Percentiles rank a stretch among this genome's conserved stretches.
Conservation (phyloP, 1,284 basidiomycete genomes). For the Sanguinoderma infundibulare region DNA sequence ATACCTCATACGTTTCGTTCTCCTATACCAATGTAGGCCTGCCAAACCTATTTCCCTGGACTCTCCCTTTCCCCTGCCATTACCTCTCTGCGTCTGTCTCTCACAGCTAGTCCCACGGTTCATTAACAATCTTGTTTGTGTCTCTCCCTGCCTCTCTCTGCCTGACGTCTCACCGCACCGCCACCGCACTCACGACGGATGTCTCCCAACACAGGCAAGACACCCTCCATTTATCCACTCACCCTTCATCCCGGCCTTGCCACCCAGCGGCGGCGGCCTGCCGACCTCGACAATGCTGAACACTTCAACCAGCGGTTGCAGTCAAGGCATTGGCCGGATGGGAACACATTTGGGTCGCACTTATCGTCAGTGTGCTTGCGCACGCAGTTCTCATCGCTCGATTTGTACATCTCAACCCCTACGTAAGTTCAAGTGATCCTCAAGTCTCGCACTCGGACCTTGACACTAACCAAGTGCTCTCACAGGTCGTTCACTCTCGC, state of each 20-base stretch:
- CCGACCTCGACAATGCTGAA: conserved; percentile 78
- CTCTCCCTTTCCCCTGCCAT: too few relatives aligned
- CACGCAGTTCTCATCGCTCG: conserved; percentile 53
- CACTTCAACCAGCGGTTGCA: conserved; percentile 68
- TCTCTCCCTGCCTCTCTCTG: too few relatives aligned
- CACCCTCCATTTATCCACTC: conserved; percentile 82
- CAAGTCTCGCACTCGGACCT: too few relatives aligned
- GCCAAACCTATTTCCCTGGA: too few relatives aligned
- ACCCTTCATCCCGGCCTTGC: conserved; percentile 74
- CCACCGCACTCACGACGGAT: conserved; percentile 63
- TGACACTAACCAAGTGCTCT: not conserved
- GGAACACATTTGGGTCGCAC: conserved; percentile 62
- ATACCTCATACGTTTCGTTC: too few relatives aligned
- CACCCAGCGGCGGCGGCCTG: conserved; percentile 71
- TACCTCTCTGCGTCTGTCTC: too few relatives aligned
- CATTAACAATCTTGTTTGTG: too few relatives aligned
- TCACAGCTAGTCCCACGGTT: too few relatives aligned
- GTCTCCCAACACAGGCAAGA: conserved; percentile 79
- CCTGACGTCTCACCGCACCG: too few relatives aligned
- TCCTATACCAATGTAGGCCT: too few relatives aligned
- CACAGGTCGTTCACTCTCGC: conserved; percentile 65
- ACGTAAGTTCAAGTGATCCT: conserved; percentile 53
- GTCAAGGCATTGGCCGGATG: conserved; percentile 33
- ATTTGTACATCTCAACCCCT: conserved; percentile 62
- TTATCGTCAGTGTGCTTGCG: conserved; percentile 48